Base-by-base conservation (phyloP, 352 stramenopile genomes). In the Phytopythium litorale region DNA sequence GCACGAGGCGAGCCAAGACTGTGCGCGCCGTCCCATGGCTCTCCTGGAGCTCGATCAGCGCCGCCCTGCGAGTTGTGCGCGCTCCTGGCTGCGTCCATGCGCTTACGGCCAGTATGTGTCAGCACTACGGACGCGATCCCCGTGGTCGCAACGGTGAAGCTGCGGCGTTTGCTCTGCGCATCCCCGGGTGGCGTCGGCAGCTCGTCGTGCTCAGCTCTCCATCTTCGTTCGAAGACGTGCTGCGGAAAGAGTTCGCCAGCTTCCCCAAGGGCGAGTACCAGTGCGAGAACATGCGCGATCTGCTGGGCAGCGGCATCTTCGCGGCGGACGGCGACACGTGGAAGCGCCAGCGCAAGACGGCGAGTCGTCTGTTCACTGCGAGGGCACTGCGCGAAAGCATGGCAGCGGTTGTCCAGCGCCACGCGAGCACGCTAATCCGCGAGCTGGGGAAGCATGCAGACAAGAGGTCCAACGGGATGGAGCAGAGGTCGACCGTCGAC, bases 321-420 rank as follows among this genome's bases (percentile, higher is more conserved):
- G 58, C 66, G 4, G 66, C 73, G 15, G 72, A 87, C 42, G 66
- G 64, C 0, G 56, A 65, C 51, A 74, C 72, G 50, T 83, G 76
- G 74, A 42, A 70, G 7, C 65, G 69, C 19, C 76, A 88, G 53
- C 75, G 79, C 46, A 87, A 85, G 71, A 81, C 75, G 0, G 62
- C 72, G 7, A 84, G 71, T 51, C 70, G 73, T 7, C 57, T 87
- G 50, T 89, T 87, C 62, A 76, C 75, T 18, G 63, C 69, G 23
- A 62, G 68, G 1, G 63, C 61, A 7, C 42, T 88, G 0, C 64
- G 69, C 6, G 75, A 79, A 3, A 68, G 56, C 18, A 86, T 88
- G 79, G 63, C 66, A 8, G 46, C 62, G 3, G 65, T 69, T 7
- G 60, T 86, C 3, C 67, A 70, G 50, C 55, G 62, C 4, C 66